Percentiles rank a stretch among this genome's conserved stretches.
These are phyloP conservation scores for Coemansia sp. DNA, from an alignment of 192 early-diverging fungal genomes.

Conservation along the genomic window DNA sequence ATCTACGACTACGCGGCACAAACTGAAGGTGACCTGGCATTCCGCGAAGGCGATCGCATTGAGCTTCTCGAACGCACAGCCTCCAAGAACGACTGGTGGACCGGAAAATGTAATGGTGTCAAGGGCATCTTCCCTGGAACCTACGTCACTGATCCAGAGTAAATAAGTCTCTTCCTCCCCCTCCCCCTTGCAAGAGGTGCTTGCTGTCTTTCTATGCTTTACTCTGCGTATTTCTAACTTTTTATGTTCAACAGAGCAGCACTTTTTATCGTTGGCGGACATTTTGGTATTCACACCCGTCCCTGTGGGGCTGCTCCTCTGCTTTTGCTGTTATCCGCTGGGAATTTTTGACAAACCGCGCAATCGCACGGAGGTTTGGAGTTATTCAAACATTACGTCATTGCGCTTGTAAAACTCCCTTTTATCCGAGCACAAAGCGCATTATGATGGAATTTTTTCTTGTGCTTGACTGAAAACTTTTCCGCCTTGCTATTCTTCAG, in stretches of 20 bases:
- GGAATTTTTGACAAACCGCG: too few species aligned
- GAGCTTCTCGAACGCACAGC: slow-evolving; percentile 66
- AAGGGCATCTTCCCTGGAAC: slow-evolving; percentile 77
- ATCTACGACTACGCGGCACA: slow-evolving; percentile 81
- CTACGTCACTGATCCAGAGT: slow-evolving; percentile 47
- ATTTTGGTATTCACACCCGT: too few species aligned
- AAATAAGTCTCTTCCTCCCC: background rate
- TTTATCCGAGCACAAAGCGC: background rate
- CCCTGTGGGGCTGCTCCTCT: too few species aligned
- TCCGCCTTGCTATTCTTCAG: background rate
- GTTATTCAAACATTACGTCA: background rate
- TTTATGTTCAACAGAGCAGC: background rate
- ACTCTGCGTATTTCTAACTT: background rate
- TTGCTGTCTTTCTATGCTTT: background rate
- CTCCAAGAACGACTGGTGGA: slow-evolving; percentile 81
- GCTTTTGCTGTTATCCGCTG: background rate
- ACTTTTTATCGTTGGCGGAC: too few species aligned
- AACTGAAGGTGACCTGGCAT: slow-evolving; percentile 70
- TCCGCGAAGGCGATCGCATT: slow-evolving; percentile 71
- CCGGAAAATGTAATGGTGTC: slow-evolving; percentile 64
- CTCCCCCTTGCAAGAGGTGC: background rate
- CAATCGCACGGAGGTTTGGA: too few species aligned
- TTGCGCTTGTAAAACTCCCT: background rate
- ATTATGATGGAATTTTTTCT: background rate
- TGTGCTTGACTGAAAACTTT: background rate